Evolutionary conservation across 768 basidiomycete genomes (phyloP).

Genomic region (Tylopilus intermedius): DNA sequence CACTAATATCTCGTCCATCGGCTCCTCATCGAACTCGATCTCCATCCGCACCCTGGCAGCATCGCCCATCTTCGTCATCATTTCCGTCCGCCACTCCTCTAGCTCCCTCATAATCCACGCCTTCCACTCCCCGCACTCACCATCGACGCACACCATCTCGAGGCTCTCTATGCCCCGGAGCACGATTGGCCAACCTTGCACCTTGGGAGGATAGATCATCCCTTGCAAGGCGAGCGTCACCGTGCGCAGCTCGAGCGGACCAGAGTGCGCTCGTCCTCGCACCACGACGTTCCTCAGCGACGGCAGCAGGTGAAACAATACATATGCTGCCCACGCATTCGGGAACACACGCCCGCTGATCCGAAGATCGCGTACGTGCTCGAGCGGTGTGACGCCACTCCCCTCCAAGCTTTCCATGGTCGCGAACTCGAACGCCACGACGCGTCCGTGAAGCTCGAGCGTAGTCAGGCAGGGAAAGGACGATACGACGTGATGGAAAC

Average conservation of each 20-base stretch:
- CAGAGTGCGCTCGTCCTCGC: conserved; percentile 13
- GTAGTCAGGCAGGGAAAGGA: conserved; percentile 18
- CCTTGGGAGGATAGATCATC: conserved; percentile 3
- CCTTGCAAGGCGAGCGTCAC: conserved; percentile 14
- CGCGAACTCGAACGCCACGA: conserved; percentile 9
- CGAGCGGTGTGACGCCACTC: conserved; percentile 5
- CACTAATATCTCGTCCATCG: neutral
- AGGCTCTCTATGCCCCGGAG: conserved; percentile 14
- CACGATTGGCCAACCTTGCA: conserved; percentile 6
- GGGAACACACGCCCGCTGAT: conserved; percentile 10
- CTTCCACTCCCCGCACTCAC: conserved; percentile 3
- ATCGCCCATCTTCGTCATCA: neutral
- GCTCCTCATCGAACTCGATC: neutral
- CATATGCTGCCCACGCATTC: conserved; percentile 11
- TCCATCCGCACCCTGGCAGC: neutral
- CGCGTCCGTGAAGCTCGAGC: conserved; percentile 18
- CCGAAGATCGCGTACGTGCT: conserved; percentile 9
- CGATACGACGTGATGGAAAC: conserved; percentile 16
- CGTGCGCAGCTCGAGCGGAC: conserved; percentile 7
- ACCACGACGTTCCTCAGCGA: conserved; percentile 5
- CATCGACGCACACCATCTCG: conserved; percentile 11
- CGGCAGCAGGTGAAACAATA: conserved; percentile 16
- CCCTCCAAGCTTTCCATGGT: conserved; percentile 2
- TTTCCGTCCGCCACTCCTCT: conserved; percentile 7
- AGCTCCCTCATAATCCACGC: conserved; percentile 10